phyloP scores from a whole-genome alignment of 306 rosid species.

The Acacia melanoxylon region DNA sequence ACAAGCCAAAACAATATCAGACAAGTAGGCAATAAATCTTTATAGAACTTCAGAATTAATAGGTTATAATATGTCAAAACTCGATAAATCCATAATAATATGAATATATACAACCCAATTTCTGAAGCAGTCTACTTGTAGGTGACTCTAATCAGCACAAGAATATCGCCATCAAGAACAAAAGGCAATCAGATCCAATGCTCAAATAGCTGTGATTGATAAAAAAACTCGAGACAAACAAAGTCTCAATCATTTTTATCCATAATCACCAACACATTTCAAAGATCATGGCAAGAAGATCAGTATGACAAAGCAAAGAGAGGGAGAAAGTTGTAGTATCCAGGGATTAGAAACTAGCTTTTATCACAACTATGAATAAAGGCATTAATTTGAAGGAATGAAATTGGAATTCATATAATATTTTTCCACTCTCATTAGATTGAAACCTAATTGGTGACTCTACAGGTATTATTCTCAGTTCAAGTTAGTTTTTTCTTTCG shows the following conservation, averaged over 20 bases:
- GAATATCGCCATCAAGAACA: no score
- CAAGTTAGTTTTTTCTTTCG: no score
- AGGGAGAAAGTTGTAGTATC: background rate
- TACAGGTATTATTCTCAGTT: no score
- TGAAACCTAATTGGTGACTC: background rate
- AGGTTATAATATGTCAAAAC: background rate
- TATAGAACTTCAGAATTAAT: background rate
- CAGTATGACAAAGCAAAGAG: conserved; percentile 17
- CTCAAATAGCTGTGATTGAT: no score
- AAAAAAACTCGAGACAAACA: no score
- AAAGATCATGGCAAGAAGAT: background rate
- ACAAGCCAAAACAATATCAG: background rate
- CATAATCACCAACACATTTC: background rate
- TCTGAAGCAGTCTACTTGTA: background rate
- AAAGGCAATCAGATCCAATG: no score
- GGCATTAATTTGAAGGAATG: background rate
- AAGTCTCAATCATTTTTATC: no score
- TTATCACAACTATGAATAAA: background rate
- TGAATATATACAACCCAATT: background rate
- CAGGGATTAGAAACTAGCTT: background rate
- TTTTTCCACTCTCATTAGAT: background rate
- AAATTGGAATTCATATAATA: background rate
- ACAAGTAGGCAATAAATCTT: background rate
- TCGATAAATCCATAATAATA: background rate
- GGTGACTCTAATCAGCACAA: no score